Percentiles rank a stretch among this genome's conserved stretches.
phyloP scores from a whole-genome alignment of 768 basidiomycete species.

The Coprinopsis sp. region DNA sequence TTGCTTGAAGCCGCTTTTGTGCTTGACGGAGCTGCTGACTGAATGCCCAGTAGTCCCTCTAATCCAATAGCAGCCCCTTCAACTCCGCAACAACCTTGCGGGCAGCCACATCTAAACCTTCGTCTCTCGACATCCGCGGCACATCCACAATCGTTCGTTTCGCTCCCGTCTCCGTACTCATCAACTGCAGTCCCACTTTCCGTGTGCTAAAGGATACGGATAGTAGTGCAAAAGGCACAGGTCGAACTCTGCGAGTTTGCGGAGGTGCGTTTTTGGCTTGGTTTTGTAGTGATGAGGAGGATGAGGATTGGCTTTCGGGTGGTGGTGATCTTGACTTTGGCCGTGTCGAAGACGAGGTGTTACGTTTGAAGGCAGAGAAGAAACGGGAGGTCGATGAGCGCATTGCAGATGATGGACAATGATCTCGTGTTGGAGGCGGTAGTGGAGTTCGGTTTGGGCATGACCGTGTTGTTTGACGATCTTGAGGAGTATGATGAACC shows the following conservation, averaged over 20 bases:
- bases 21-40: too few relatives aligned
- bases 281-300: slow-evolving; percentile 3
- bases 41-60: too few relatives aligned
- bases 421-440: too few relatives aligned
- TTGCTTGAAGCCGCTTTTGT: too few relatives aligned
- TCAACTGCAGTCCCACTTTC: slow-evolving; percentile 35
- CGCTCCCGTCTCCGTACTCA: slow-evolving; percentile 22
- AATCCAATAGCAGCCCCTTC: slow-evolving; percentile 32
- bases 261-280: too few relatives aligned
- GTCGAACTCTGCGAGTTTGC: slow-evolving; percentile 12
- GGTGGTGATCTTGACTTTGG: slow-evolving; percentile 1
- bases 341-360: not conserved
- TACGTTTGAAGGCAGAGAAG: slow-evolving; percentile 14
- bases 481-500: too few relatives aligned
- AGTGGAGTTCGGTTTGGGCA: not conserved
- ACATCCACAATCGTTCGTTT: slow-evolving; percentile 56
- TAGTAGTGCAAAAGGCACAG: slow-evolving; percentile 33
- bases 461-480: slow-evolving; percentile 6
- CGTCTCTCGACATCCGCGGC: slow-evolving; percentile 38
- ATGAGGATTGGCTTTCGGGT: not conserved
- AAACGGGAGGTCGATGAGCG: slow-evolving; percentile 4
- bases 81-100: slow-evolving; percentile 48
- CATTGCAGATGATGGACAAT: not conserved
- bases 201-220: slow-evolving; percentile 40
- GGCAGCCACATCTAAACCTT: slow-evolving; percentile 54